A percentile compares a stretch with the other conserved stretches of the same genome.
These are phyloP conservation scores for Myriosclerotinia curreyana DNA, from an alignment of 2,329 filamentous ascomycete species.

Conservation along the genomic window DNA sequence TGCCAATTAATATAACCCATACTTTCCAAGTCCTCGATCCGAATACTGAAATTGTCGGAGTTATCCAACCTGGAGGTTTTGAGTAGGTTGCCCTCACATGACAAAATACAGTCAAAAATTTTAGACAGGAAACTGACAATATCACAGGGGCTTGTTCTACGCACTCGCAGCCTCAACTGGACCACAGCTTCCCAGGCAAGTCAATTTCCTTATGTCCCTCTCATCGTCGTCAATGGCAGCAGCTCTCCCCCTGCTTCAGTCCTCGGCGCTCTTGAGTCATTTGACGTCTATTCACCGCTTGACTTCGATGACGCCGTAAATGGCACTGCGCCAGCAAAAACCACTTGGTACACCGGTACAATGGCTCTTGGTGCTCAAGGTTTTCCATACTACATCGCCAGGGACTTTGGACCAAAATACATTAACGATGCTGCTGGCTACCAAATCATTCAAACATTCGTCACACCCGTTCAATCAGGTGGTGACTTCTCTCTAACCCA, in stretches of 20 bases:
- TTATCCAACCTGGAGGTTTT: constrained; percentile 49
- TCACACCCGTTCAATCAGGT: constrained; percentile 43
- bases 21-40: constrained; percentile 49
- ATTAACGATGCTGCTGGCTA: constrained; percentile 42
- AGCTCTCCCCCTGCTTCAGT: constrained; percentile 28
- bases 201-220: constrained; percentile 41
- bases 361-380: constrained; percentile 40
- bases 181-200: constrained; percentile 41
- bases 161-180: constrained; percentile 36
- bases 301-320: constrained; percentile 44
- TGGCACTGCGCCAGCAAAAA: constrained; percentile 41
- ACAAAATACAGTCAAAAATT: constrained; percentile 3
- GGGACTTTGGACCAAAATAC: constrained; percentile 47
- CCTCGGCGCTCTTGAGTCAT: constrained; percentile 42
- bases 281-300: constrained; percentile 46
- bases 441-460: constrained; percentile 46
- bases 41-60: constrained; percentile 47
- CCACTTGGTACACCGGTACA: constrained; percentile 42
- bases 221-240: background rate
- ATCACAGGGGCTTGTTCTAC: constrained; percentile 43
- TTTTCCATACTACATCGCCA: constrained; percentile 46
- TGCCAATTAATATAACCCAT: constrained; percentile 47
- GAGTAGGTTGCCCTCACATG: constrained; percentile 39
- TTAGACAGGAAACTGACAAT: constrained; percentile 1
- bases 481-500: constrained; percentile 45